phyloP scores from a whole-genome alignment of 2,329 filamentous ascomycete species.

The Ceratocystis destructans region DNA sequence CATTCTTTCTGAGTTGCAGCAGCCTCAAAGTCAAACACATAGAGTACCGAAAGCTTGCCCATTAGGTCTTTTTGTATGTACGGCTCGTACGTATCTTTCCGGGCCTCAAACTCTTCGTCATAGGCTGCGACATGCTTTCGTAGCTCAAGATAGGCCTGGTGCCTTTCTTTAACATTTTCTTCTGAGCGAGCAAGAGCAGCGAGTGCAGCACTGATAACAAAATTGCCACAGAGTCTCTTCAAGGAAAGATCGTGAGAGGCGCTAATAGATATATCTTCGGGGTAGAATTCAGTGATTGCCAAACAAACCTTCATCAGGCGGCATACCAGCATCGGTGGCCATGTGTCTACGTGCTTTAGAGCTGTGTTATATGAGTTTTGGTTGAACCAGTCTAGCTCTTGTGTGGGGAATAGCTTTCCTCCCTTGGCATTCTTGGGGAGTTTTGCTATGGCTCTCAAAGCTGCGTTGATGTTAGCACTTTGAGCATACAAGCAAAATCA shows the following conservation, averaged over 20 bases:
- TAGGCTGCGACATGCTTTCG: constrained; percentile 49
- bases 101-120: constrained; percentile 26
- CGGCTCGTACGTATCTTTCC: constrained; percentile 12
- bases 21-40: constrained; percentile 70
- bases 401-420: constrained; percentile 40
- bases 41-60: constrained; percentile 49
- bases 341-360: constrained; percentile 43
- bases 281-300: constrained; percentile 38
- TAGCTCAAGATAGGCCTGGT: constrained; percentile 48
- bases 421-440: constrained; percentile 29
- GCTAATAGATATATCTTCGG: constrained; percentile 31
- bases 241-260: constrained; percentile 38
- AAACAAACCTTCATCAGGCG: constrained; percentile 44
- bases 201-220: constrained; percentile 43
- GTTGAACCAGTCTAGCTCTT: constrained; percentile 73
- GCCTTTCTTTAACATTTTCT: constrained; percentile 36
- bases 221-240: constrained; percentile 56
- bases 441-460: constrained; percentile 31
- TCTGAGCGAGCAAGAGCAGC: constrained; percentile 38
- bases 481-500: neutral
- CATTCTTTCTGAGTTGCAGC: constrained; percentile 52
- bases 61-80: constrained; percentile 35
- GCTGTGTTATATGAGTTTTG: constrained; percentile 70
- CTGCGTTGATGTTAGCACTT: constrained; percentile 22
- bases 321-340: constrained; percentile 40